phyloP scores from a whole-genome alignment of 129 eudicot genomes.

The Flaveria trinervia region DNA sequence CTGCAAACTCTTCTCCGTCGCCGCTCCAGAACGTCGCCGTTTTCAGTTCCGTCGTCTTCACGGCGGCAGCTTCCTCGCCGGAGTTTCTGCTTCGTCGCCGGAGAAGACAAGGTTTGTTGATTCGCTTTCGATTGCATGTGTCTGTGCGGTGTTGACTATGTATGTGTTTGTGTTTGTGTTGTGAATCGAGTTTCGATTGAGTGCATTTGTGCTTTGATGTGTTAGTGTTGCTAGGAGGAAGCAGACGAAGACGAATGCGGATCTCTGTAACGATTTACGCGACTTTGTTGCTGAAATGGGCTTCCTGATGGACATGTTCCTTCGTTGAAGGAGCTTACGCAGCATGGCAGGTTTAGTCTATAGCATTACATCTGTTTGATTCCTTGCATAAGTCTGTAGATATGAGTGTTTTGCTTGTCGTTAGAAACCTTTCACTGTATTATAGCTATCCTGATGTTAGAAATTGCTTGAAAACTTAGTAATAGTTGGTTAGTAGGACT shows the following conservation, averaged over 20 bases:
- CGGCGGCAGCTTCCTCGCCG: constrained; percentile 13
- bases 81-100: constrained; percentile 30
- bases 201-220: constrained; percentile 15
- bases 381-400: constrained; percentile 1
- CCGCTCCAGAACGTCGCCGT: constrained; percentile 27
- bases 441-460: not conserved
- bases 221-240: constrained; percentile 42
- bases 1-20: constrained; percentile 23
- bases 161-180: not conserved
- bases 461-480: not conserved
- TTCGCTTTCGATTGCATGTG: constrained; percentile 24
- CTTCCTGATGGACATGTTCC: constrained; percentile 82
- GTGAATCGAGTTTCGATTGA: constrained; percentile 9
- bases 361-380: constrained; percentile 20
- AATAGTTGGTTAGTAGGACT: not conserved
- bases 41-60: constrained; percentile 24
- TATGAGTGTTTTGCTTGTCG: not conserved
- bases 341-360: constrained; percentile 67
- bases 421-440: not conserved
- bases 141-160: constrained; percentile 5
- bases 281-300: constrained; percentile 57
- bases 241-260: constrained; percentile 66
- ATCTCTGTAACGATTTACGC: constrained; percentile 64
- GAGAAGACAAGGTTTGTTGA: constrained; percentile 28
- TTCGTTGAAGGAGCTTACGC: constrained; percentile 72